Conservation (phyloP, 257 asterid species). For the Capsicum pubescens region DNA sequence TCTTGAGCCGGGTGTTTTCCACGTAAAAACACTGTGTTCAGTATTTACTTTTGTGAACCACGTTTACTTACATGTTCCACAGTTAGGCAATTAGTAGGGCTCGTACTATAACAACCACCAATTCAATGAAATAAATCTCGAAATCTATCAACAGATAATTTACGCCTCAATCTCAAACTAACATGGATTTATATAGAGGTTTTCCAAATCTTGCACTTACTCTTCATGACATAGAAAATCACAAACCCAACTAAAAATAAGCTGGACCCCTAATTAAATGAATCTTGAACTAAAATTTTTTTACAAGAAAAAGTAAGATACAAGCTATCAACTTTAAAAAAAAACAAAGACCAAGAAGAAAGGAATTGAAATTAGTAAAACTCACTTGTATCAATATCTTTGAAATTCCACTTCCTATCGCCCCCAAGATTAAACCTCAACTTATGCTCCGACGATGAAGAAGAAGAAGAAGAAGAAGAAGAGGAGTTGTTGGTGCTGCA, state of each 20-base stretch:
- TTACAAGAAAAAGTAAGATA: too few relatives aligned
- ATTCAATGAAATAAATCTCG: not conserved
- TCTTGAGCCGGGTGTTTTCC: too few relatives aligned
- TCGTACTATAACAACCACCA: too few relatives aligned
- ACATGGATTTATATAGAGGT: not conserved
- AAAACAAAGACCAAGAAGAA: not conserved
- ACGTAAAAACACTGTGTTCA: too few relatives aligned
- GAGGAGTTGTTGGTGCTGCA: constrained; percentile 61
- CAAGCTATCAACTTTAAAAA: not conserved
- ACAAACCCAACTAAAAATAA: not conserved
- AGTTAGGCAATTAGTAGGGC: too few relatives aligned
- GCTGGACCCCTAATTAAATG: not conserved
- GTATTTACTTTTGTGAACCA: too few relatives aligned
- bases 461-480: constrained; percentile 50
- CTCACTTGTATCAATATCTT: constrained; percentile 74
- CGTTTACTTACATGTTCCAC: too few relatives aligned
- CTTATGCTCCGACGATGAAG: constrained; percentile 50
- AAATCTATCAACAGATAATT: not conserved
- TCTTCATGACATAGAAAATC: not conserved
- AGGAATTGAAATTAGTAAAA: not conserved
- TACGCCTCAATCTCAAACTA: not conserved
- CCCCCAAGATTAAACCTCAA: constrained; percentile 62
- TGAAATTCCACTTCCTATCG: constrained; percentile 72
- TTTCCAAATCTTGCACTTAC: not conserved
- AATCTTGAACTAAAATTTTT: not conserved